These are phyloP conservation scores for Mortierella antarctica DNA, from an alignment of 192 early-diverging fungal species.

Conservation along the genomic window DNA sequence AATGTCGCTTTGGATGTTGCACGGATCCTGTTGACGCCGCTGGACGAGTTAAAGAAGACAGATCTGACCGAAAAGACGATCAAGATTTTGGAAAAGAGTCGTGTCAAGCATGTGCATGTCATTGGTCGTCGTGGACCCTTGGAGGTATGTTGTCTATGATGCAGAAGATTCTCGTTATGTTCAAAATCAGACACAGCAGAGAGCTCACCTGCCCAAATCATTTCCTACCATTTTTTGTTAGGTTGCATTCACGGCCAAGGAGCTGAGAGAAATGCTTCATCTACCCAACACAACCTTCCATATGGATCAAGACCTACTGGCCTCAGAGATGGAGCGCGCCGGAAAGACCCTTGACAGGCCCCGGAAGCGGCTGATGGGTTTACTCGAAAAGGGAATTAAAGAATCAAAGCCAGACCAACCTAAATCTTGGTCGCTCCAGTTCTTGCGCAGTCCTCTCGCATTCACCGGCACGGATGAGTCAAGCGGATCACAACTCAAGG, in stretches of 20 bases:
- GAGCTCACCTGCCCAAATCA: neutral
- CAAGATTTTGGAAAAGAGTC: conserved; percentile 69
- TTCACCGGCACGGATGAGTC: conserved; percentile 46
- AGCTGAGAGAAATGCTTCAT: conserved; percentile 91
- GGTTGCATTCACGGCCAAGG: conserved; percentile 93
- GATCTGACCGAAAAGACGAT: conserved; percentile 87
- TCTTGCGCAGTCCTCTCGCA: conserved; percentile 76
- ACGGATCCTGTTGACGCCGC: conserved; percentile 80
- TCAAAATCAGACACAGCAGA: neutral
- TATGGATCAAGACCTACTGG: conserved; percentile 71
- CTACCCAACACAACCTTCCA: conserved; percentile 72
- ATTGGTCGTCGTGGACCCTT: conserved; percentile 92
- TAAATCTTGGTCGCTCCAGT: conserved; percentile 79
- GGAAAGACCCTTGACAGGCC: conserved; percentile 64
- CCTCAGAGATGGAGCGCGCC: conserved; percentile 59
- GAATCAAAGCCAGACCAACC: conserved; percentile 53
- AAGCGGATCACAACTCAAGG: conserved; percentile 22
- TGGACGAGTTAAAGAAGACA: conserved; percentile 80
- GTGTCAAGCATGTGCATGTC: conserved; percentile 85
- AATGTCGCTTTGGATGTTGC: conserved; percentile 96
- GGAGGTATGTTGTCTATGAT: conserved; percentile 66
- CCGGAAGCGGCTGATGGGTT: conserved; percentile 85
- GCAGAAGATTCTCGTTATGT: neutral
- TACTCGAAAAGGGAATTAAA: conserved; percentile 72
- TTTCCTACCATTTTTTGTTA: conserved; percentile 18